Conservation (phyloP, 257 asterid genomes). For the Fraxinus excelsior region DNA sequence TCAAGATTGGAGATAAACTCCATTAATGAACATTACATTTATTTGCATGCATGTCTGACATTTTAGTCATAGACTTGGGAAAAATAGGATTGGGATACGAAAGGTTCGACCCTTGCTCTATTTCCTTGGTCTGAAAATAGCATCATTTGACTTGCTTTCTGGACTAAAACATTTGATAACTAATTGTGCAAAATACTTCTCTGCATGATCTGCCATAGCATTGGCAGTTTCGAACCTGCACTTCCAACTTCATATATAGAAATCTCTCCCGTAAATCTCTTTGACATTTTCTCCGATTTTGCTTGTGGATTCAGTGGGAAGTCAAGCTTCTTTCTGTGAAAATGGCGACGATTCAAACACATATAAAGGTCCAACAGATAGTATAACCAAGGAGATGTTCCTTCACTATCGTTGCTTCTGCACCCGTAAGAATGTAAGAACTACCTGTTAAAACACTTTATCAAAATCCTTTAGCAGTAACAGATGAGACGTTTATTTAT, state of each 20-base stretch:
- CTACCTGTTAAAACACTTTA: not conserved
- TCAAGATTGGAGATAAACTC: not conserved
- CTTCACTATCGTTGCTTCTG: slow-evolving; percentile 46
- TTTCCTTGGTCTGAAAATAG: not conserved
- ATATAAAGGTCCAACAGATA: slow-evolving; percentile 27
- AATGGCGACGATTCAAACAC: slow-evolving; percentile 19
- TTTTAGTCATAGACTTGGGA: not conserved
- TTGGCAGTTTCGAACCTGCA: not conserved
- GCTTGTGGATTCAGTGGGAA: slow-evolving; percentile 16
- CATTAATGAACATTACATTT: not conserved
- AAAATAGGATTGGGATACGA: not conserved
- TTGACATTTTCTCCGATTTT: not conserved
- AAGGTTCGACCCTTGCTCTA: not conserved
- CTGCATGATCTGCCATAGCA: not conserved
- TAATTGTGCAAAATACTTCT: not conserved
- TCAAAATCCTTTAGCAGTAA: not conserved
- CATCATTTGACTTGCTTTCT: not conserved
- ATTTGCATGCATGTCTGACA: not conserved
- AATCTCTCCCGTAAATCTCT: not conserved
- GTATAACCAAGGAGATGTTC: slow-evolving; percentile 38
- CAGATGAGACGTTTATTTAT: not conserved
- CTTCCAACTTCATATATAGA: not conserved
- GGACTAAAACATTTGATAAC: not conserved
- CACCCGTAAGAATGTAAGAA: slow-evolving; percentile 53
- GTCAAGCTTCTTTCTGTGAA: slow-evolving; percentile 19